Evolutionary conservation across 1,284 basidiomycete species (phyloP).

Genomic region (Laetiporus sulphureus): DNA sequence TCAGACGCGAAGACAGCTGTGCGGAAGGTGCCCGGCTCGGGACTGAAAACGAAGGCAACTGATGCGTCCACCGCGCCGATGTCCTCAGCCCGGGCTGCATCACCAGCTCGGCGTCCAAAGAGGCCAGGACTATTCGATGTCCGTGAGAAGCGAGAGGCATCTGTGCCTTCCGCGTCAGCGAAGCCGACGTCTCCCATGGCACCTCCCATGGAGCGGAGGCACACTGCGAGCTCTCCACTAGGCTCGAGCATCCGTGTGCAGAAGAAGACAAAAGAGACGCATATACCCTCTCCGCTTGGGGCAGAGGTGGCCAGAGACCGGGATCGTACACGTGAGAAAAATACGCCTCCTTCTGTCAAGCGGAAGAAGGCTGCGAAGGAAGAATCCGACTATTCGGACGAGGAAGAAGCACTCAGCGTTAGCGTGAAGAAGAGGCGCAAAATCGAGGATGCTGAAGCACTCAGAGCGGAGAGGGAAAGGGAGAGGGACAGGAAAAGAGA

Average conservation of each 20-base stretch:
- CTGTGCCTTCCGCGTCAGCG: constrained; percentile 14
- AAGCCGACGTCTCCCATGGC: constrained; percentile 19
- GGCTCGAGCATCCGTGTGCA: constrained; percentile 11
- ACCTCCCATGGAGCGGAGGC: constrained; percentile 20
- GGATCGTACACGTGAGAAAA: constrained; percentile 13
- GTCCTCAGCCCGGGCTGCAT: constrained; percentile 11
- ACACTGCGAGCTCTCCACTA: constrained; percentile 10
- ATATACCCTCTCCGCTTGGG: constrained; percentile 7
- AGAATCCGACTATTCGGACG: constrained; percentile 1
- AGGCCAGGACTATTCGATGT: constrained; percentile 19
- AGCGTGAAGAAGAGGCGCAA: constrained; percentile 6
- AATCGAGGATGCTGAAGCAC: constrained; percentile 8
- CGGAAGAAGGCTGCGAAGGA: constrained; percentile 20
- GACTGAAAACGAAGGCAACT: constrained; percentile 27
- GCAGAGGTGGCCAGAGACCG: constrained; percentile 21
- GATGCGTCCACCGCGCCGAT: constrained; percentile 5
- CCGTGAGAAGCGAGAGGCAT: constrained; percentile 15
- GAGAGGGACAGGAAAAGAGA: constrained; percentile 13
- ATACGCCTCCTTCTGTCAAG: constrained; percentile 14
- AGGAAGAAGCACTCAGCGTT: not conserved
- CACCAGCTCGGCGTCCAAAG: constrained; percentile 13
- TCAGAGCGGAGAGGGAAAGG: constrained; percentile 14
- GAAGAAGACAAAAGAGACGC: constrained; percentile 14
- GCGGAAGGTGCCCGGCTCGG: constrained; percentile 43
- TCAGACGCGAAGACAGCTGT: constrained; percentile 7